phyloP scores from a whole-genome alignment of 176 grass and related monocot genomes.

The Poa annua region DNA sequence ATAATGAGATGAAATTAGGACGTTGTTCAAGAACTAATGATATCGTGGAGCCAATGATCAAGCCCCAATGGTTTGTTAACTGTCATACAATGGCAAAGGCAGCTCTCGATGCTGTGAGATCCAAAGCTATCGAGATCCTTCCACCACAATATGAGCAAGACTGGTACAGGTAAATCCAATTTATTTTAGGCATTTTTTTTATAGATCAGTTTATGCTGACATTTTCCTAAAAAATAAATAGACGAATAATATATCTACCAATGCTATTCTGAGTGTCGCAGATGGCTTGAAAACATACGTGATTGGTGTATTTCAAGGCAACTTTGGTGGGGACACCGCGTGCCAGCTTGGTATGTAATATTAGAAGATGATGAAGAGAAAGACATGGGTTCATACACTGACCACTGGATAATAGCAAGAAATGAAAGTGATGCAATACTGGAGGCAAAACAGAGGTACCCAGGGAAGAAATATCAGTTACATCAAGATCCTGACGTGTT shows the following conservation, averaged over 20 bases:
- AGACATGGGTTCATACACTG: constrained; percentile 65
- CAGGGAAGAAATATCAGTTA: constrained; percentile 62
- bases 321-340: constrained; percentile 95
- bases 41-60: constrained; percentile 94
- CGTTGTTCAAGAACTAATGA: constrained; percentile 91
- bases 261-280: constrained; percentile 40
- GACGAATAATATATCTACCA: neutral
- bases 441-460: constrained; percentile 62
- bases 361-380: constrained; percentile 72
- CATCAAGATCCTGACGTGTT: constrained; percentile 90
- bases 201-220: neutral
- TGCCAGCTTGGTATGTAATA: constrained; percentile 90
- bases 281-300: constrained; percentile 91
- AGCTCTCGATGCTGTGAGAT: constrained; percentile 75
- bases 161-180: constrained; percentile 74
- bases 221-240: neutral
- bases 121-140: constrained; percentile 85
- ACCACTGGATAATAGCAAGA: constrained; percentile 81
- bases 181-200: neutral
- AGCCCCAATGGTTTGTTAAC: constrained; percentile 93
- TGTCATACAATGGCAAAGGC: constrained; percentile 82
- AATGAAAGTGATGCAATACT: constrained; percentile 68
- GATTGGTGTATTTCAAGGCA: constrained; percentile 97
- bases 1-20: constrained; percentile 95
- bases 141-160: constrained; percentile 94